Evolutionary conservation across 345 rosid species (phyloP).

Genomic region (Camelina hispida): DNA sequence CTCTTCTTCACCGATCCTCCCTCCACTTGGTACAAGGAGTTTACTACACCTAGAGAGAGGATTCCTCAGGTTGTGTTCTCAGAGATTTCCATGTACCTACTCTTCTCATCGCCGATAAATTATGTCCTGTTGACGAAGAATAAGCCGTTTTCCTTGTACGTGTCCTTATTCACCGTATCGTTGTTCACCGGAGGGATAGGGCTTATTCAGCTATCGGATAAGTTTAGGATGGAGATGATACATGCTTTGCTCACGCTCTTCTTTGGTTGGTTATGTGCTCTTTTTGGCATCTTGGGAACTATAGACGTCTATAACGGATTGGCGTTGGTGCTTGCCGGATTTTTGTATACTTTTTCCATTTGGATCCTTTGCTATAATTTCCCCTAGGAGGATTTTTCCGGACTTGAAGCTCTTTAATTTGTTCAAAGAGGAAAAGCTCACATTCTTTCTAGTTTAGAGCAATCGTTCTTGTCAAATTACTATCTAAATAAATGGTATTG

Average conservation of each 20-base stretch:
- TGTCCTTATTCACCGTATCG: not conserved
- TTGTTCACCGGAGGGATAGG: constrained; percentile 20
- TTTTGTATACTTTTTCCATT: too few species aligned
- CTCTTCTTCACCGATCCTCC: constrained; percentile 10
- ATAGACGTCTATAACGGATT: too few species aligned
- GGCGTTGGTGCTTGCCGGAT: too few species aligned
- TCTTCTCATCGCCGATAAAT: too few species aligned
- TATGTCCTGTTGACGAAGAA: too few species aligned
- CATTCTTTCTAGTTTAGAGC: too few species aligned
- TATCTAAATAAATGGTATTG: too few species aligned
- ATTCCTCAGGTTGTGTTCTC: not conserved
- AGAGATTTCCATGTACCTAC: not conserved
- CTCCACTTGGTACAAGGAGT: not conserved
- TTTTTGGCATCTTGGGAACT: not conserved
- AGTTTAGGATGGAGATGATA: constrained; percentile 3
- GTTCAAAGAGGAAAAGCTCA: too few species aligned
- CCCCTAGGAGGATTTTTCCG: too few species aligned
- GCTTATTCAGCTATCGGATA: constrained; percentile 6
- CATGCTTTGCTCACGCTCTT: not conserved
- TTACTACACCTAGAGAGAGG: not conserved
- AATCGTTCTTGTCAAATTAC: too few species aligned
- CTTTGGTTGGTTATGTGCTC: not conserved
- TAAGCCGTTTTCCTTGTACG: not conserved
- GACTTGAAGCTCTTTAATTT: too few species aligned
- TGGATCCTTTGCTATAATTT: too few species aligned